Evolutionary conservation across 495 filamentous ascomycete species (phyloP).

Genomic region (Podospora tetraspora): DNA sequence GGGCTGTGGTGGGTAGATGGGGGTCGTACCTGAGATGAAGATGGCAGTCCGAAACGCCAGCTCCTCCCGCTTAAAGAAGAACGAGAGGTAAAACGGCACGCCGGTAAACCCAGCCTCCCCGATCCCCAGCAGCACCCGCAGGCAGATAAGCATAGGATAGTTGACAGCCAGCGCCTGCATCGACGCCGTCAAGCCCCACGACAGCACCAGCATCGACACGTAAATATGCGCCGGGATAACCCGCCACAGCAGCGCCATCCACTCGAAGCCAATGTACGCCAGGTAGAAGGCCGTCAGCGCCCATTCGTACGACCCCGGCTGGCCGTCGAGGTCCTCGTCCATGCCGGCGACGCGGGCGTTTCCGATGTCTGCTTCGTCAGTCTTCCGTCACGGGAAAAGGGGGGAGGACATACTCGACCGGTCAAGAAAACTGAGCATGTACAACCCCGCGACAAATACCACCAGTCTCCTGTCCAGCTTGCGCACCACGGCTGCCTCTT

Average conservation of each 20-base stretch:
- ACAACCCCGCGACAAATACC: slow-evolving; percentile 72
- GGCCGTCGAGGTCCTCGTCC: slow-evolving; percentile 55
- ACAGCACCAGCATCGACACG: slow-evolving; percentile 57
- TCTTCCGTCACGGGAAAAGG: background rate
- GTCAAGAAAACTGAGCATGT: slow-evolving; percentile 76
- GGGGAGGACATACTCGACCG: slow-evolving; percentile 56
- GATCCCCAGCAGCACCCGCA: slow-evolving; percentile 64
- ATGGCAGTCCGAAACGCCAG: slow-evolving; percentile 73
- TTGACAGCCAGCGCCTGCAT: slow-evolving; percentile 64
- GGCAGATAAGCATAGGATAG: slow-evolving; percentile 63
- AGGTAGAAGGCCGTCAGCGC: slow-evolving; percentile 74
- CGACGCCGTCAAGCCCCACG: slow-evolving; percentile 65
- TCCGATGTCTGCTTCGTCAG: slow-evolving; percentile 56
- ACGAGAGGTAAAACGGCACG: slow-evolving; percentile 75
- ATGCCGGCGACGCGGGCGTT: slow-evolving; percentile 75
- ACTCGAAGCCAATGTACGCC: slow-evolving; percentile 62
- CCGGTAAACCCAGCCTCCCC: slow-evolving; percentile 72
- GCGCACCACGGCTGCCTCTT: slow-evolving; percentile 65
- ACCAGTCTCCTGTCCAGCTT: slow-evolving; percentile 74
- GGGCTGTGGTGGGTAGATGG: too few relatives aligned
- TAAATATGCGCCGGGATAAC: slow-evolving; percentile 58
- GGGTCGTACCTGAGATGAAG: slow-evolving; percentile 53
- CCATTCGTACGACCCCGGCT: slow-evolving; percentile 69
- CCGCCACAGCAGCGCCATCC: slow-evolving; percentile 71
- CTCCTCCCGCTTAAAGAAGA: slow-evolving; percentile 81